phyloP scores from a whole-genome alignment of 2,329 filamentous ascomycete species.

The Verticillium dahliae region DNA sequence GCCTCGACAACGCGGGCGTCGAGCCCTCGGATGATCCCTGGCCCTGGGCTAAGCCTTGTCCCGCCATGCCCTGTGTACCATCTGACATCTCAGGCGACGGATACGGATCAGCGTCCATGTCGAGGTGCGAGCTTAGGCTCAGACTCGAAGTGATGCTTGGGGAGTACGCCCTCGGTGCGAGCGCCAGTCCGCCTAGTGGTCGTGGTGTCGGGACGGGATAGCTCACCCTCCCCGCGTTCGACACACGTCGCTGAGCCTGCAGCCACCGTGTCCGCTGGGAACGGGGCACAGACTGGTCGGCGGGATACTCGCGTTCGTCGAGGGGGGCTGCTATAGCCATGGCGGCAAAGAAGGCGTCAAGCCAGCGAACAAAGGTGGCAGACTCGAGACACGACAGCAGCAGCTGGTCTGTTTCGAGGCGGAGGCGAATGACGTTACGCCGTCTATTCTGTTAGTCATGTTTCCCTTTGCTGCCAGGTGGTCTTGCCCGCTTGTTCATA shows the following conservation, averaged over 20 bases:
- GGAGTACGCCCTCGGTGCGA: not conserved
- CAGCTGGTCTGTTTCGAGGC: constrained; percentile 69
- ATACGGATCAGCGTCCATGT: not conserved
- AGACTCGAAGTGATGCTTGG: not conserved
- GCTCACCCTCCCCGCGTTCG: constrained; percentile 11
- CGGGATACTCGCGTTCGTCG: constrained; percentile 61
- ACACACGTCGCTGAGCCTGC: constrained; percentile 26
- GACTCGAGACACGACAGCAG: constrained; percentile 60
- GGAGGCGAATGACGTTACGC: constrained; percentile 63
- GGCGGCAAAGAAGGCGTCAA: constrained; percentile 63
- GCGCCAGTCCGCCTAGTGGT: constrained; percentile 2
- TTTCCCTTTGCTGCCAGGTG: too few relatives aligned
- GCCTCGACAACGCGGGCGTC: not conserved
- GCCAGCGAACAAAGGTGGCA: constrained; percentile 60
- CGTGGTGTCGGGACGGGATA: constrained; percentile 9
- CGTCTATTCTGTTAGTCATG: constrained; percentile 29
- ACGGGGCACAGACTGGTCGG: constrained; percentile 56
- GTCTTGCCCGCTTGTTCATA: not conserved
- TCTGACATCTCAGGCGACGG: not conserved
- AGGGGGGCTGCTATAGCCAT: constrained; percentile 65
- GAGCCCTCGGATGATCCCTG: not conserved
- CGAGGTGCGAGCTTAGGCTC: not conserved
- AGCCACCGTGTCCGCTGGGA: constrained; percentile 46
- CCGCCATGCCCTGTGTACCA: not conserved
- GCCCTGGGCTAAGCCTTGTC: not conserved